These are phyloP conservation scores for Dothiorella sarmentorum DNA, from an alignment of 2,329 filamentous ascomycete genomes.

Conservation along the genomic window DNA sequence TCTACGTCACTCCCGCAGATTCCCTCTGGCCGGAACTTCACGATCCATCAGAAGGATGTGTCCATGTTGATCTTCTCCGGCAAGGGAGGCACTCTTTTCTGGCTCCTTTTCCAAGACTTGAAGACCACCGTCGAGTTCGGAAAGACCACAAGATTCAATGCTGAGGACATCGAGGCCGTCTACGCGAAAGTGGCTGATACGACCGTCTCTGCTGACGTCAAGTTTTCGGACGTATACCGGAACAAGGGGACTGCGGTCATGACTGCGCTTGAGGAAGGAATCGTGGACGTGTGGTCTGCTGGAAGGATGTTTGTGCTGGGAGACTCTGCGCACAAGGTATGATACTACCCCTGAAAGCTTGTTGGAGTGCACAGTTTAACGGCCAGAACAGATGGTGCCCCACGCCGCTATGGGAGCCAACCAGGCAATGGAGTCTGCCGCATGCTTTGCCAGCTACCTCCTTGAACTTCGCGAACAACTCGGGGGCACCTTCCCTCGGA, in stretches of 20 bases:
- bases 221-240: constrained; percentile 37
- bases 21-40: constrained; percentile 9
- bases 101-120: constrained; percentile 27
- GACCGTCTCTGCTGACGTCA: constrained; percentile 28
- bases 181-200: constrained; percentile 27
- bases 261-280: constrained; percentile 36
- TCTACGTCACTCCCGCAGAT: background rate
- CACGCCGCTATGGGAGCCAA: constrained; percentile 25
- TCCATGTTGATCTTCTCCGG: constrained; percentile 22
- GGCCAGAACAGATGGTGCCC: constrained; percentile 19
- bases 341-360: too few species aligned
- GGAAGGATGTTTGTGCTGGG: constrained; percentile 40
- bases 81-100: constrained; percentile 24
- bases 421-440: constrained; percentile 25
- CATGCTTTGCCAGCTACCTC: constrained; percentile 19
- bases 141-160: constrained; percentile 30
- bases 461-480: background rate
- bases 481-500: background rate
- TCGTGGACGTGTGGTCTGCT: constrained; percentile 39
- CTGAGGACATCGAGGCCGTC: constrained; percentile 30
- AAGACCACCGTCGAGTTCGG: constrained; percentile 22
- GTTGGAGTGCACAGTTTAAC: too few species aligned
- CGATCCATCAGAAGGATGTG: constrained; percentile 18
- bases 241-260: constrained; percentile 23
- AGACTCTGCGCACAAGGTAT: constrained; percentile 44